Base-by-base conservation (phyloP, 176 grass and related monocot species). In the Oryza glaberrima region DNA sequence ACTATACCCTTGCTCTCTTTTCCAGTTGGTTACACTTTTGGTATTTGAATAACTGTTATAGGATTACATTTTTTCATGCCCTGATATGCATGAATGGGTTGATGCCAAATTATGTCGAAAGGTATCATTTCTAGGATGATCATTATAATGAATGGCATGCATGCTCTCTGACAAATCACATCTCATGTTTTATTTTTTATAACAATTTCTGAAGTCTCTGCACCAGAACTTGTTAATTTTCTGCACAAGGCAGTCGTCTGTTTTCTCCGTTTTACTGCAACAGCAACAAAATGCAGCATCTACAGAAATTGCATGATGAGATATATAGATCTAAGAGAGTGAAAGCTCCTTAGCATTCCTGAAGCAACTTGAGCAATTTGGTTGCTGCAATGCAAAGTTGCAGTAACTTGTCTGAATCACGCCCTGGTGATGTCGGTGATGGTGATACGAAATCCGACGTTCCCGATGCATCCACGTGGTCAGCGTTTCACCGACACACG, bases 401-500 rank as follows among this genome's bases (percentile, higher is more conserved):
- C 54, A 58, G 54, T 58, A 58, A n/a, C 54, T 58, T n/a, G 54
- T 58, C 54, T 58, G 54, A 58, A n/a, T 58, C 54, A 58, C 19
- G 17, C 17, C 52, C 54, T 15, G n/a, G 54, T 58, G 54, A 58
- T 20, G 54, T 58, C 54, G 54, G 54, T 58, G 54, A 32, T 67
- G 25, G 20, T 51, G 46, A 26, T 32, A 58, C 54, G 54, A 58
- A 67, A 13, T 65, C 13, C 5, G 44, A 44, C 32, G n/a, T 4
- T 77, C 68, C 20, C 30, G 4, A 3, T 36, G 0, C 5, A 41
- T 4, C 19, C 82, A 43, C 16, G 32, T 69, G 83, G 25, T 28
- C 7, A 12, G 51, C 11, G 14, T 65, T 35, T 35, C 76, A 65
- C 76, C 84, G 84, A 79, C 76, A 86, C 52, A 45, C 25, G 11